Conservation (phyloP, 352 stramenopile species). For the Globisporangium spiculum region DNA sequence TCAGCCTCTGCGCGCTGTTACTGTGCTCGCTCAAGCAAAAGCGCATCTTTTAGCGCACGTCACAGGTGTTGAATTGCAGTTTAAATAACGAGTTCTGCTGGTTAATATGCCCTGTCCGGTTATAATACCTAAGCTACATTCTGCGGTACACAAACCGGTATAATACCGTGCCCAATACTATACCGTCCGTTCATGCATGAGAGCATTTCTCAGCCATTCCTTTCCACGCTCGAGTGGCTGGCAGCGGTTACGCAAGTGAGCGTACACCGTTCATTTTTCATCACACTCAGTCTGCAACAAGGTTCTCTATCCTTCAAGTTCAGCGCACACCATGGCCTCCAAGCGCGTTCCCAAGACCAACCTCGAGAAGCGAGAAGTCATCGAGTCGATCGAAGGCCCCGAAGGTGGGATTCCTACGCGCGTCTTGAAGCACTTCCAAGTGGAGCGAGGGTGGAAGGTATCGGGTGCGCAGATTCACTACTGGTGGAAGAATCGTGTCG, state of each 20-base stretch:
- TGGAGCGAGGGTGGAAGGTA: constrained; percentile 14
- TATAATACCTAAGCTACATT: neutral
- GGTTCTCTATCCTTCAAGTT: constrained; percentile 3
- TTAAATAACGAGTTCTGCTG: neutral
- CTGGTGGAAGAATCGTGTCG: constrained; percentile 17
- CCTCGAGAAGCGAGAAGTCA: constrained; percentile 17
- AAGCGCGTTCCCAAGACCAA: constrained; percentile 14
- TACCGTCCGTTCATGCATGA: neutral
- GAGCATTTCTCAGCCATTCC: neutral
- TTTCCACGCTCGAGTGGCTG: neutral
- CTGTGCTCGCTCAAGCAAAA: too few species aligned
- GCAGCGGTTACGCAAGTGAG: neutral
- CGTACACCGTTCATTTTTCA: neutral
- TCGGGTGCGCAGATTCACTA: constrained; percentile 20
- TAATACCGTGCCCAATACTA: neutral
- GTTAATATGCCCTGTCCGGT: neutral
- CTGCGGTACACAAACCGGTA: neutral
- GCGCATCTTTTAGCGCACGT: too few species aligned
- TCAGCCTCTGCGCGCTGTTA: too few species aligned
- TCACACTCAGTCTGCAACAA: neutral
- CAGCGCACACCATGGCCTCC: constrained; percentile 4
- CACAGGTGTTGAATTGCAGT: too few species aligned
- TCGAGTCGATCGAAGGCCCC: constrained; percentile 16
- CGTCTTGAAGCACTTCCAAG: constrained; percentile 17
- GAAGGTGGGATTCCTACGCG: constrained; percentile 17